phyloP scores from a whole-genome alignment of 352 stramenopile genomes.

The Phytophthora brassicae region DNA sequence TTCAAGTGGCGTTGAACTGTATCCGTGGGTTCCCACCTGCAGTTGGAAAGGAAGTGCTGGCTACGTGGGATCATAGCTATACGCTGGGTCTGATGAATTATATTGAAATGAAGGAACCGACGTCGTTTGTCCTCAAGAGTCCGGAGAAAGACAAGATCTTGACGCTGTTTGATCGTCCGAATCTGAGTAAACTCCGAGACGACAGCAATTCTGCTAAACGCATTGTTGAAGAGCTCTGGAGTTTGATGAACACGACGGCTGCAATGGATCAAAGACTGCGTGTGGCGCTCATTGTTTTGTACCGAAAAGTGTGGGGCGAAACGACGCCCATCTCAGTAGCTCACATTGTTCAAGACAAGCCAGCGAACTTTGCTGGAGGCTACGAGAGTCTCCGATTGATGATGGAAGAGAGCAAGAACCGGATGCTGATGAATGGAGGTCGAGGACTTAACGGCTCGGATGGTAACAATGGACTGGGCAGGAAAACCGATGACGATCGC shows the following conservation, averaged over 20 bases:
- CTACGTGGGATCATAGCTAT: slow-evolving; percentile 83
- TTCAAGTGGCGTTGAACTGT: slow-evolving; percentile 83
- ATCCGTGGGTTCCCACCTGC: slow-evolving; percentile 74
- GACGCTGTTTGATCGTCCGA: slow-evolving; percentile 61
- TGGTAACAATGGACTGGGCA: slow-evolving; percentile 19
- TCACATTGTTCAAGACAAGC: slow-evolving; percentile 83
- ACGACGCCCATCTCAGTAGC: slow-evolving; percentile 78
- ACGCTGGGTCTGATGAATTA: slow-evolving; percentile 69
- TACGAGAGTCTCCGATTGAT: slow-evolving; percentile 81
- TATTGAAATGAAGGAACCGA: slow-evolving; percentile 81
- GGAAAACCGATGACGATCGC: slow-evolving; percentile 37
- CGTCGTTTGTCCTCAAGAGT: slow-evolving; percentile 72
- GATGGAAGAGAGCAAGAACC: slow-evolving; percentile 86
- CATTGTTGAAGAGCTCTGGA: slow-evolving; percentile 71
- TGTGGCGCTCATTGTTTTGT: slow-evolving; percentile 75
- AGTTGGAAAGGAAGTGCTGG: slow-evolving; percentile 72
- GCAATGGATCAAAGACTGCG: slow-evolving; percentile 73
- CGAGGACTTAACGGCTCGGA: slow-evolving; percentile 11
- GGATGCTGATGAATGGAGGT: slow-evolving; percentile 34
- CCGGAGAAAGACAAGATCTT: slow-evolving; percentile 75
- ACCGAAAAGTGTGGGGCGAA: slow-evolving; percentile 81
- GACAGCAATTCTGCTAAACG: slow-evolving; percentile 73
- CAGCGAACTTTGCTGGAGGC: slow-evolving; percentile 71
- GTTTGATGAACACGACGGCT: slow-evolving; percentile 66
- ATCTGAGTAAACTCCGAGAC: slow-evolving; percentile 64